These are phyloP conservation scores for Alternaria infectoria DNA, from an alignment of 2,329 filamentous ascomycete species.

Conservation along the genomic window DNA sequence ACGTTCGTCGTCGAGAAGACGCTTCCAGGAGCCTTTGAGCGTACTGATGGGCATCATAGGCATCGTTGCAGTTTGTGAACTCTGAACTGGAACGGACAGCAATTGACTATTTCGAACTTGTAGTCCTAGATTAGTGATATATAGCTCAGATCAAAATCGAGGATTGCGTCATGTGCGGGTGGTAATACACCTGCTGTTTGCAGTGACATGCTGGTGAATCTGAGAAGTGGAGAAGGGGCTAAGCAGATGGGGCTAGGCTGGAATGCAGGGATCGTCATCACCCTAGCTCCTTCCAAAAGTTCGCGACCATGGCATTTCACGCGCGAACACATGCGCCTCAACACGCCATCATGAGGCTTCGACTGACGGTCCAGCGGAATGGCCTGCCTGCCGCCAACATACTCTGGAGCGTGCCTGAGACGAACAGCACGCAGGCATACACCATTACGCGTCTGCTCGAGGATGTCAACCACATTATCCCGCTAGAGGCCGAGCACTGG, in stretches of 20 bases:
- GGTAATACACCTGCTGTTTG: conserved; percentile 3
- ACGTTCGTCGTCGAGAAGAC: conserved; percentile 40
- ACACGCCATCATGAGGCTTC: conserved; percentile 43
- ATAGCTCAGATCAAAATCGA: background rate
- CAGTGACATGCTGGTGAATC: background rate
- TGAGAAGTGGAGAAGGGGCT: background rate
- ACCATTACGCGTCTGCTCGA: conserved; percentile 80
- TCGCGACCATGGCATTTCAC: background rate
- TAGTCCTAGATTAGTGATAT: background rate
- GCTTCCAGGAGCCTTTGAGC: conserved; percentile 47
- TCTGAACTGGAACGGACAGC: background rate
- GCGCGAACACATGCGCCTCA: conserved; percentile 7
- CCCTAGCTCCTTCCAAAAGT: conserved; percentile 9
- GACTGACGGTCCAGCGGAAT: conserved; percentile 47
- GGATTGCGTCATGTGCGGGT: conserved; percentile 4
- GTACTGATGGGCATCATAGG: conserved; percentile 33
- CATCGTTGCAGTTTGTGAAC: conserved; percentile 19
- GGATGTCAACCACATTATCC: conserved; percentile 78
- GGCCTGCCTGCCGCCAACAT: conserved; percentile 46
- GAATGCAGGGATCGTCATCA: conserved; percentile 6
- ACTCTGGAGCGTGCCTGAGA: conserved; percentile 46
- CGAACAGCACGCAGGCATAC: conserved; percentile 36
- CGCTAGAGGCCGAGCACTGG: conserved; percentile 82
- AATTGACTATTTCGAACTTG: background rate
- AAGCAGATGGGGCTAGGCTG: background rate